Percentiles rank a stretch among this genome's conserved stretches.
Evolutionary conservation across 768 basidiomycete genomes (phyloP).

Genomic region (Daedalea quercina): DNA sequence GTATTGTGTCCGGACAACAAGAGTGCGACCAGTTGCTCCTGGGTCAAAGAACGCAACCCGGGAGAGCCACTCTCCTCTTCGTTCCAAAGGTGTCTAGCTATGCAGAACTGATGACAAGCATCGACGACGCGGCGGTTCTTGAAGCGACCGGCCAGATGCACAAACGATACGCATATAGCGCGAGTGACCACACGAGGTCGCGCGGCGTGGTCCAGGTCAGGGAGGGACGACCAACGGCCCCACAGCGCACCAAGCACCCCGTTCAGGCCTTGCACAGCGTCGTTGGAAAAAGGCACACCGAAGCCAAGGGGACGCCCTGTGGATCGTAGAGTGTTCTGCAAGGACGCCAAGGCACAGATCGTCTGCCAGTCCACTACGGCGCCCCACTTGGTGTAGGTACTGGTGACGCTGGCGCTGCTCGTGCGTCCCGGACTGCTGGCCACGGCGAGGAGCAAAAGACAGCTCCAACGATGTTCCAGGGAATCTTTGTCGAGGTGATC

Average conservation of each 20-base stretch:
- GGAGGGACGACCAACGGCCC: slow-evolving; percentile 25
- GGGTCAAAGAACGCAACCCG: slow-evolving; percentile 4
- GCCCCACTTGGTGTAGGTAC: neutral
- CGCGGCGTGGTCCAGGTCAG: neutral
- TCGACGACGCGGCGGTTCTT: slow-evolving; percentile 8
- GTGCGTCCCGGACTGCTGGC: slow-evolving; percentile 1
- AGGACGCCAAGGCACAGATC: slow-evolving; percentile 8
- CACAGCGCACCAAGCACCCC: slow-evolving; percentile 22
- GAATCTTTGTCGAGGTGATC: neutral
- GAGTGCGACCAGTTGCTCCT: slow-evolving; percentile 9
- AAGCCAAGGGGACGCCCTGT: neutral
- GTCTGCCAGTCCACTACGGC: slow-evolving; percentile 15
- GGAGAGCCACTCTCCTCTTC: neutral
- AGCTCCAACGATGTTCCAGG: slow-evolving; percentile 5
- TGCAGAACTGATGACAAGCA: slow-evolving; percentile 4
- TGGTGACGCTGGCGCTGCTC: neutral
- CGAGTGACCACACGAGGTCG: slow-evolving; percentile 4
- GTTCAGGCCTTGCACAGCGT: slow-evolving; percentile 4
- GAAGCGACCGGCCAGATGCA: slow-evolving; percentile 13
- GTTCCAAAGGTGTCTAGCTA: slow-evolving; percentile 1
- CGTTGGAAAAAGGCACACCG: neutral
- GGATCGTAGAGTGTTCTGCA: slow-evolving; percentile 1
- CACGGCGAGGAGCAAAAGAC: slow-evolving; percentile 8
- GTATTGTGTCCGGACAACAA: slow-evolving; percentile 7
- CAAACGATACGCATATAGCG: slow-evolving; percentile 14